Base-by-base conservation (phyloP, 1,139 yeast genomes). In the Sugiyamaella grinbergsii region DNA sequence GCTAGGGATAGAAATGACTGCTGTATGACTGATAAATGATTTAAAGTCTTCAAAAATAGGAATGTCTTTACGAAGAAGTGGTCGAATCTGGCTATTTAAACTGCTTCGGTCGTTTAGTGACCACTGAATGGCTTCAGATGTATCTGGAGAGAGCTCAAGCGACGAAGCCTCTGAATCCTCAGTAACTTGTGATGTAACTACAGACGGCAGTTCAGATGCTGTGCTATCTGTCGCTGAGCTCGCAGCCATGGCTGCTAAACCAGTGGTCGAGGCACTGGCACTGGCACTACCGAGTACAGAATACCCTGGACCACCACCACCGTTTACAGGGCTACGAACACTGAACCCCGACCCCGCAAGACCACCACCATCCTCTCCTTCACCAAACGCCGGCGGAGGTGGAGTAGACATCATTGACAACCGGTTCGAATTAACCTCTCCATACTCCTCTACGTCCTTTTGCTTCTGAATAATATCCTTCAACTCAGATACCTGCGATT, bases 401-500 rank as follows among this genome's bases (percentile, higher is more conserved):
- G 42, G 51, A 0, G 53, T 39, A 11, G 54, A 43, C 24, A 51
- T 49, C 16, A 51, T 41, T 26, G 48, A 36, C n/a, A 29, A 23
- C 19, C 52, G 15, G 7, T 38, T 23, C 24, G 13, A 7, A 28
- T 33, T 26, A n/a, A 39, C 48, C 23, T 50, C 41, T 19, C 47
- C 46, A 18, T 48, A 29, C 33, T 57, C 58, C 24, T 65, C 64
- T 49, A 70, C 71, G 42, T 66, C 67, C 52, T 76, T 77, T 56
- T 76, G 61, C 38, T 71, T 73, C 47, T 76, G 76, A 23, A 83
- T 62, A 19, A 85, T 77, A 15, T 69, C 72, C 64, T 90, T 90
- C 56, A 91, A 74, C 52, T 83, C 89, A 23, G 71, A 72, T 57
- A 90, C 71, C 68, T 91, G 96, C 41, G 78, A 79, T 58, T 82